Evolutionary conservation across 139 green algal species (phyloP).

Genomic region (Zygnema circumcarinatum): DNA sequence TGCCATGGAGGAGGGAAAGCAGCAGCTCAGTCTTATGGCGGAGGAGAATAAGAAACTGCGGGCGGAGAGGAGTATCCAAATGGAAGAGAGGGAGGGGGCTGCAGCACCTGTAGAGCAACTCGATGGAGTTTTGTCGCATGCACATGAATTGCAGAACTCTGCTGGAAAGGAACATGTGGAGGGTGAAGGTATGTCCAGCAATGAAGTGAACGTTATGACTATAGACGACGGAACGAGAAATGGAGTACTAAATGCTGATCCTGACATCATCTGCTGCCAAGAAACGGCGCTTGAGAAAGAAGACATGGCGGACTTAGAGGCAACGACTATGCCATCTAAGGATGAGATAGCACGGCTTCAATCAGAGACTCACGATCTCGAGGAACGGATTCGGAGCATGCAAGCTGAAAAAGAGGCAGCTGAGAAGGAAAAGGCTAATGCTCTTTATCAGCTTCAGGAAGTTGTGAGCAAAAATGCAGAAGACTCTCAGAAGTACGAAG

Average conservation of each 20-base stretch:
- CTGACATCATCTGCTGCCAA: neutral
- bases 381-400: neutral
- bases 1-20: neutral
- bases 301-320: neutral
- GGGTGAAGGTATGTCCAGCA: no score
- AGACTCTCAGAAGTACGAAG: no score
- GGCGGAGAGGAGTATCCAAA: neutral
- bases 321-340: neutral
- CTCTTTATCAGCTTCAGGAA: neutral
- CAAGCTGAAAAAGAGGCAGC: neutral
- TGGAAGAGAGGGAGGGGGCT: neutral
- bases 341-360: neutral
- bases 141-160: no score
- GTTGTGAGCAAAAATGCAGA: no score
- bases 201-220: no score
- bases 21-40: neutral
- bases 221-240: neutral
- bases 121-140: no score
- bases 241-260: neutral
- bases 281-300: neutral
- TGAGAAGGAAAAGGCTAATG: neutral
- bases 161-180: no score
- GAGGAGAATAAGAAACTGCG: neutral
- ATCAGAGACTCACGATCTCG: neutral
- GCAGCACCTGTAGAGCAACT: neutral